These are phyloP conservation scores for Lithohypha guttulata DNA, from an alignment of 2,329 filamentous ascomycete species.

Conservation along the genomic window DNA sequence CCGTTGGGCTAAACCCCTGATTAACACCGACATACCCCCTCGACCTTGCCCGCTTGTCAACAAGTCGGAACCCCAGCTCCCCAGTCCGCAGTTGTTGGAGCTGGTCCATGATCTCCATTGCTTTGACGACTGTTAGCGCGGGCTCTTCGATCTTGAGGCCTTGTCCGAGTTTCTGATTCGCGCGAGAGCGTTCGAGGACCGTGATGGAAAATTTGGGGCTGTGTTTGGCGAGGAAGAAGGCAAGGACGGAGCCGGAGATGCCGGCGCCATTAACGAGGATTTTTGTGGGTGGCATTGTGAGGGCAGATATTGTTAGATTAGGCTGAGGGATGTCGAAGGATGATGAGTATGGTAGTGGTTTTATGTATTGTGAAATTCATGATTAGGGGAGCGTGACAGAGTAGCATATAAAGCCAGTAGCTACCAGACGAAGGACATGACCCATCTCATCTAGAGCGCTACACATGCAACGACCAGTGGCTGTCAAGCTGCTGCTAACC, in stretches of 20 bases:
- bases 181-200: conserved; percentile 17
- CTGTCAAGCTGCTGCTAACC: too few species aligned
- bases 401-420: too few species aligned
- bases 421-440: too few species aligned
- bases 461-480: too few species aligned
- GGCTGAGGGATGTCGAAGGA: too few species aligned
- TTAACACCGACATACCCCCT: conserved; percentile 9
- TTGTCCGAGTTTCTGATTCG: conserved; percentile 15
- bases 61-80: conserved; percentile 13
- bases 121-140: conserved; percentile 14
- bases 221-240: conserved; percentile 19
- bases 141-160: conserved; percentile 19
- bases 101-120: conserved; percentile 16
- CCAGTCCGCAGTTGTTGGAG: conserved; percentile 11
- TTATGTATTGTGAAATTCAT: too few species aligned
- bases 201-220: conserved; percentile 15
- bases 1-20: conserved; percentile 12
- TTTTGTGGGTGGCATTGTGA: conserved; percentile 15
- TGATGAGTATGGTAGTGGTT: too few species aligned
- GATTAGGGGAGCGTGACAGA: too few species aligned
- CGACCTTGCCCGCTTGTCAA: conserved; percentile 14
- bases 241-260: conserved; percentile 15
- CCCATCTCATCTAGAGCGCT: too few species aligned
- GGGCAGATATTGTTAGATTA: conserved; percentile 7
- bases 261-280: conserved; percentile 19